phyloP scores from a whole-genome alignment of 2,329 filamentous ascomycete species.

The Fusarium bulbicola region DNA sequence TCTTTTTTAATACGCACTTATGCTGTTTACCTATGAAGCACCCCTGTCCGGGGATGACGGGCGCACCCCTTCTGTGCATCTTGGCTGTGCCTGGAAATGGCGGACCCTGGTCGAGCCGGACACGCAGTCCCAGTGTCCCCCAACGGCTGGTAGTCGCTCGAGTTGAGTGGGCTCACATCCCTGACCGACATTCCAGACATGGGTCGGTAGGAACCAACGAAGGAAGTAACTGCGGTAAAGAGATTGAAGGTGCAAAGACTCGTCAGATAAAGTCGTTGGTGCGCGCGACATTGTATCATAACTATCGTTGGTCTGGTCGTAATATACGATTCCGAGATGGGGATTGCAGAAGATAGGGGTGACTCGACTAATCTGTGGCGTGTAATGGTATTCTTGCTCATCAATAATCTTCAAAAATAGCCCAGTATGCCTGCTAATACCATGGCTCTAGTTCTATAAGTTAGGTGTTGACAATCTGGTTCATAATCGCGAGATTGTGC shows the following conservation, averaged over 20 bases:
- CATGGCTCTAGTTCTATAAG: slow-evolving; percentile 10
- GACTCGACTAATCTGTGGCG: slow-evolving; percentile 17
- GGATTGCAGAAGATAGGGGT: slow-evolving; percentile 27
- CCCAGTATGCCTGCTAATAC: slow-evolving; percentile 10
- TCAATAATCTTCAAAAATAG: background rate
- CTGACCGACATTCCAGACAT: slow-evolving; percentile 46
- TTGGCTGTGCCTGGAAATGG: slow-evolving; percentile 41
- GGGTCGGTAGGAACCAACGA: slow-evolving; percentile 39
- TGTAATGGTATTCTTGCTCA: slow-evolving; percentile 10
- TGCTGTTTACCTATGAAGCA: background rate
- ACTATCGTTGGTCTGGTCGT: slow-evolving; percentile 36
- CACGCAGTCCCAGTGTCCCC: slow-evolving; percentile 33
- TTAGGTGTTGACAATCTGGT: slow-evolving; percentile 10
- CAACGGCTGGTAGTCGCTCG: slow-evolving; percentile 28
- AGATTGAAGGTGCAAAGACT: slow-evolving; percentile 45
- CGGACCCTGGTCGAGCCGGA: slow-evolving; percentile 29
- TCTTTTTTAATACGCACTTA: slow-evolving; percentile 17
- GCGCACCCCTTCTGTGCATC: slow-evolving; percentile 36
- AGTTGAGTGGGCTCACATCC: slow-evolving; percentile 38
- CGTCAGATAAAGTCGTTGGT: slow-evolving; percentile 39
- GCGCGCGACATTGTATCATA: slow-evolving; percentile 38
- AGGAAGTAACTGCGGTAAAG: slow-evolving; percentile 45
- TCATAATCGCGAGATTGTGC: slow-evolving; percentile 17
- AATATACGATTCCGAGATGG: slow-evolving; percentile 20
- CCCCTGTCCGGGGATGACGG: slow-evolving; percentile 41